Conservation (phyloP, 257 asterid species). For the Fraxinus pennsylvanica region DNA sequence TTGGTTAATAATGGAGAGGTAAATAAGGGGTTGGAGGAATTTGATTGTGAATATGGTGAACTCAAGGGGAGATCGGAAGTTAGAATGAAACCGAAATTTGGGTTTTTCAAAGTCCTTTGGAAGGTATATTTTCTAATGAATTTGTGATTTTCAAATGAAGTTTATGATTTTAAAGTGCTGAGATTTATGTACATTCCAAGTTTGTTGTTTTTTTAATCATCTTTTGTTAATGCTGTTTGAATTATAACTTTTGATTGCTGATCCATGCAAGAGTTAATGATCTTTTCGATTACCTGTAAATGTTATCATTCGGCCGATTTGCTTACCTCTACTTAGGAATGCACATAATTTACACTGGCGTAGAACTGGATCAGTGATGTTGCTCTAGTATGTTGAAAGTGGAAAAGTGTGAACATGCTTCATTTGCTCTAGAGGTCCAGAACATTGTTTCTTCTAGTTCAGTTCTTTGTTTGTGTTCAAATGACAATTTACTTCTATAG, state of each 20-base stretch:
- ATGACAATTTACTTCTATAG: too few relatives aligned
- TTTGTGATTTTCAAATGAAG: slow-evolving; percentile 16
- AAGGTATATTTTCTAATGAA: slow-evolving; percentile 49
- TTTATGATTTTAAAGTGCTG: slow-evolving; percentile 12
- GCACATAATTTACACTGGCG: neutral
- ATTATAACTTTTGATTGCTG: neutral
- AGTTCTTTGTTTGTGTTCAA: neutral
- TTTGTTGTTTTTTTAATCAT: neutral
- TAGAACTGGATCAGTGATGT: neutral
- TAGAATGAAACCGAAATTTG: slow-evolving; percentile 30
- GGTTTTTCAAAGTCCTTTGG: slow-evolving; percentile 38
- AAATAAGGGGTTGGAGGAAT: slow-evolving; percentile 31
- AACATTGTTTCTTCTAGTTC: neutral
- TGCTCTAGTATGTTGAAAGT: neutral
- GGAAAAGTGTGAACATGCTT: neutral
- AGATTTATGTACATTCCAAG: neutral
- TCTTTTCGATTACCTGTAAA: neutral
- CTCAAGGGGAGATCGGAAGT: slow-evolving; percentile 30
- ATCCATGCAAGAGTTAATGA: neutral
- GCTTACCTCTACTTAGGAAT: neutral
- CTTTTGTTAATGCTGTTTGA: neutral
- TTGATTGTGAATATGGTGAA: slow-evolving; percentile 62
- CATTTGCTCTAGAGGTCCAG: neutral
- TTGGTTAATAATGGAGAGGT: slow-evolving; percentile 34
- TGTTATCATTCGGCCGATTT: neutral